These are phyloP conservation scores for Petrea volubilis DNA, from an alignment of 257 asterid species.

Conservation along the genomic window DNA sequence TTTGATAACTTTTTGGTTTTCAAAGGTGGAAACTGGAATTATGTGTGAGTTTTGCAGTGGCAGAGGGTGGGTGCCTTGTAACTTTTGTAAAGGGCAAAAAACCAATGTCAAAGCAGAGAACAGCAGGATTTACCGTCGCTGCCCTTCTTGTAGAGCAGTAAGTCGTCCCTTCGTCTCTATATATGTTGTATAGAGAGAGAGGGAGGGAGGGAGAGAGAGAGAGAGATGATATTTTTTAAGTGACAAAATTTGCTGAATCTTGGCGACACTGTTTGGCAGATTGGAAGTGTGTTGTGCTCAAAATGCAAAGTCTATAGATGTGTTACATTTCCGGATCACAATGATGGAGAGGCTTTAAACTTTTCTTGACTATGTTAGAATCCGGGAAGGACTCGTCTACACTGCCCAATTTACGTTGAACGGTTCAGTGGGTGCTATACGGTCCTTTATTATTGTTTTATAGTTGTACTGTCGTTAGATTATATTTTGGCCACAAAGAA, in stretches of 20 bases:
- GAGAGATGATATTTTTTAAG: no score
- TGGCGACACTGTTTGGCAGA: slow-evolving; percentile 35
- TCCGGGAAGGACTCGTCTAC: no score
- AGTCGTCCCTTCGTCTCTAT: no score
- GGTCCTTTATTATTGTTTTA: no score
- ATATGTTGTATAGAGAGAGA: no score
- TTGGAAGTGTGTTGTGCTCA: slow-evolving; percentile 64
- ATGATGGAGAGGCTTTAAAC: slow-evolving; percentile 53
- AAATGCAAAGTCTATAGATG: slow-evolving; percentile 86
- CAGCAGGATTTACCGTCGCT: slow-evolving; percentile 63
- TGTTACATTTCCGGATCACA: slow-evolving; percentile 66
- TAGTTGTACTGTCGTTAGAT: no score
- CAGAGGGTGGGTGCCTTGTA: slow-evolving; percentile 76
- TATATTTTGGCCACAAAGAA: no score
- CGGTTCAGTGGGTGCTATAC: no score
- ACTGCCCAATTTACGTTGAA: no score
- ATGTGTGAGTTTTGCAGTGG: slow-evolving; percentile 62
- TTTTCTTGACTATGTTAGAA: slow-evolving; percentile 24
- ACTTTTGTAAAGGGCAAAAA: slow-evolving; percentile 76
- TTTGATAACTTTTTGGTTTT: background rate
- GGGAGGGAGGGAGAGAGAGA: no score
- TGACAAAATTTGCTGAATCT: background rate
- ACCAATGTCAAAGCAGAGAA: slow-evolving; percentile 65
- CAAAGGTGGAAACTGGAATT: slow-evolving; percentile 53
- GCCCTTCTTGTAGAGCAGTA: slow-evolving; percentile 87